A percentile compares a stretch with the other conserved stretches of the same genome.
Conservation (phyloP, 2,329 filamentous ascomycete genomes). For the Diaporthe amygdali region DNA sequence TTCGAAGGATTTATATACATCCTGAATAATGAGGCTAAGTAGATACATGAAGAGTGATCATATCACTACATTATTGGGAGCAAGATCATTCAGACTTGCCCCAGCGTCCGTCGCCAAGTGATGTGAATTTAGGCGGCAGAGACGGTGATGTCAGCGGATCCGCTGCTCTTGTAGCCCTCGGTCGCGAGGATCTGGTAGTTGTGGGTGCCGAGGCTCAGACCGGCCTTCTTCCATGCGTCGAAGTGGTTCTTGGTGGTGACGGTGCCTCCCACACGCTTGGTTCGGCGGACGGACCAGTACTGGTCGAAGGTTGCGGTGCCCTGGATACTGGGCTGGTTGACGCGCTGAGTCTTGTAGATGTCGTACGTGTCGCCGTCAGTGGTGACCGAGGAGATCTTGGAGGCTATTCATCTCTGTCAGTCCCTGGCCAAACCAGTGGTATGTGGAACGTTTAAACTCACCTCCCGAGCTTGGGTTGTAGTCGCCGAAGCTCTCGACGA, state of each 20-base stretch:
- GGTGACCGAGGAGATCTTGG: conserved; percentile 27
- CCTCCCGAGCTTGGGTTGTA: conserved; percentile 27
- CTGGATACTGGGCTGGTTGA: conserved; percentile 42
- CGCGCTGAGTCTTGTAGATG: conserved; percentile 29
- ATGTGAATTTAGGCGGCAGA: not conserved
- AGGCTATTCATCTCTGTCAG: not conserved
- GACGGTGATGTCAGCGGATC: conserved; percentile 29
- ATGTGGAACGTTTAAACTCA: too few relatives aligned
- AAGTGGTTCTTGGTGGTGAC: conserved; percentile 52
- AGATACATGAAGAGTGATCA: not conserved
- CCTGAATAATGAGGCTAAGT: not conserved
- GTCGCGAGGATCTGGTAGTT: conserved; percentile 55
- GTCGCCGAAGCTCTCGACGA: conserved; percentile 33
- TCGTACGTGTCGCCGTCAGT: conserved; percentile 29
- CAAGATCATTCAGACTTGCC: not conserved
- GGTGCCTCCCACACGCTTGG: conserved; percentile 49
- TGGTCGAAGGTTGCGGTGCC: conserved; percentile 48
- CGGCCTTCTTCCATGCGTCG: conserved; percentile 47
- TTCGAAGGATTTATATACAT: not conserved
- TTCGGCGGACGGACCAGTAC: conserved; percentile 48
- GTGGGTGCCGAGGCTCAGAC: conserved; percentile 45
- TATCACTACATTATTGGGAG: not conserved
- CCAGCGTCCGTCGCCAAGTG: not conserved
- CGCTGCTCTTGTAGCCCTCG: conserved; percentile 45
- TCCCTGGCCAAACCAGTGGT: too few relatives aligned